Evolutionary conservation across 2,329 filamentous ascomycete species (phyloP).

Genomic region (Arthrobotrys sphaeroides): DNA sequence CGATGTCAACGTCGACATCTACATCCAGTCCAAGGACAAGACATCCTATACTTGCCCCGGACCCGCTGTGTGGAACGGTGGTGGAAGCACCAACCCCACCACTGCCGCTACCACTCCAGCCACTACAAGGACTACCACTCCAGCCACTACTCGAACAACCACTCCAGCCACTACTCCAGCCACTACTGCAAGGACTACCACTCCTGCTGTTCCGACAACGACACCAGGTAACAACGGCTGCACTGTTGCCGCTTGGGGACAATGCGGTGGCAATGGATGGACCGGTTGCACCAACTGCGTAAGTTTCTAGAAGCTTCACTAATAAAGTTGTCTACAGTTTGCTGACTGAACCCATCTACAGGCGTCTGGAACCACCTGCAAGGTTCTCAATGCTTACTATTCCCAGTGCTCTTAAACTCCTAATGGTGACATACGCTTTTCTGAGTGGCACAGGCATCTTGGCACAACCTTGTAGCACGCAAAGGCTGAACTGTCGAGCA

Average conservation of each 20-base stretch:
- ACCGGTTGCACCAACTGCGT: constrained; percentile 47
- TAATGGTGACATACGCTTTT: background rate
- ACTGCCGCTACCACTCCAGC: background rate
- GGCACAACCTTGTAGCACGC: background rate
- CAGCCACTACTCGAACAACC: background rate
- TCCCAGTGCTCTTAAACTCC: constrained; percentile 34
- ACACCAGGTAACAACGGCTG: background rate
- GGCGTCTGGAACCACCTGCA: constrained; percentile 32
- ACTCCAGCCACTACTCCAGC: constrained; percentile 7
- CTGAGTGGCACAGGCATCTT: background rate
- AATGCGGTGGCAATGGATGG: constrained; percentile 39
- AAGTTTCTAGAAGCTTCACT: constrained; percentile 3
- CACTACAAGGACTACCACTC: background rate
- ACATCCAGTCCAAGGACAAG: constrained; percentile 60
- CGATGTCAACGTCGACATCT: constrained; percentile 63
- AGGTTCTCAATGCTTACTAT: constrained; percentile 41
- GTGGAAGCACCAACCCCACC: background rate
- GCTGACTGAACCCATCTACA: background rate
- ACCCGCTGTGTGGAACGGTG: constrained; percentile 65
- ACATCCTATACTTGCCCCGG: constrained; percentile 65
- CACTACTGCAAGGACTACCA: constrained; percentile 19
- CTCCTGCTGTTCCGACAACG: background rate
- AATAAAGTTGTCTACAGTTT: background rate
- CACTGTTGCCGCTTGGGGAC: constrained; percentile 28
- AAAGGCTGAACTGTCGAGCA: background rate